Conservation (phyloP, 768 basidiomycete species). For the Cyclocybe cylindracea region DNA sequence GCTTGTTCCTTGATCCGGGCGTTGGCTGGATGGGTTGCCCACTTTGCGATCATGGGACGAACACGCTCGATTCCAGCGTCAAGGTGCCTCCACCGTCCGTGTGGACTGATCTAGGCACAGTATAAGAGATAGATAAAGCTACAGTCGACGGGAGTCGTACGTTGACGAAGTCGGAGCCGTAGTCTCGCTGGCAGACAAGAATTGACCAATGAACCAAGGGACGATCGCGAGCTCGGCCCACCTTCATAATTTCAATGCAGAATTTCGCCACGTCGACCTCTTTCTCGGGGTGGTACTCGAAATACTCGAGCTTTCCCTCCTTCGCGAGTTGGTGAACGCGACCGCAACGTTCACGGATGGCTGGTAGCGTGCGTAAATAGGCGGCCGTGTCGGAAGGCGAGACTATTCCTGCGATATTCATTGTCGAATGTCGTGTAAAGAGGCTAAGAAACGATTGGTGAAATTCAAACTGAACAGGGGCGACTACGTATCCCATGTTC, state of each 20-base stretch:
- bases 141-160: constrained; percentile 37
- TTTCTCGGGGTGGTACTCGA: constrained; percentile 80
- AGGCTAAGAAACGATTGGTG: no score
- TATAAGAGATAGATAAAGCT: not conserved
- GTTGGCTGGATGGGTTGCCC: constrained; percentile 41
- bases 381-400: constrained; percentile 44
- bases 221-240: constrained; percentile 25
- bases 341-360: constrained; percentile 86
- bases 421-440: constrained; percentile 9
- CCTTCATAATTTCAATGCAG: constrained; percentile 79
- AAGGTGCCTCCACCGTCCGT: constrained; percentile 90
- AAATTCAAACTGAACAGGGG: no score
- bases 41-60: constrained; percentile 55
- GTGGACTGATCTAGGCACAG: constrained; percentile 69
- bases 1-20: constrained; percentile 60
- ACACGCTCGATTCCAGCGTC: constrained; percentile 71
- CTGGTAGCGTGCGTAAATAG: constrained; percentile 83
- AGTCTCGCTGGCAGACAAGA: constrained; percentile 61
- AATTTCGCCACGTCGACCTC: constrained; percentile 70
- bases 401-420: constrained; percentile 31
- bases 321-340: constrained; percentile 79
- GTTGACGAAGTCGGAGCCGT: constrained; percentile 62
- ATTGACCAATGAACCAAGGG: not conserved
- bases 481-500: no score
- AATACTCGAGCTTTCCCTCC: constrained; percentile 77